Evolutionary conservation across 164 flowering plant genomes (phyloP).

Genomic region (Amborella trichopoda): DNA sequence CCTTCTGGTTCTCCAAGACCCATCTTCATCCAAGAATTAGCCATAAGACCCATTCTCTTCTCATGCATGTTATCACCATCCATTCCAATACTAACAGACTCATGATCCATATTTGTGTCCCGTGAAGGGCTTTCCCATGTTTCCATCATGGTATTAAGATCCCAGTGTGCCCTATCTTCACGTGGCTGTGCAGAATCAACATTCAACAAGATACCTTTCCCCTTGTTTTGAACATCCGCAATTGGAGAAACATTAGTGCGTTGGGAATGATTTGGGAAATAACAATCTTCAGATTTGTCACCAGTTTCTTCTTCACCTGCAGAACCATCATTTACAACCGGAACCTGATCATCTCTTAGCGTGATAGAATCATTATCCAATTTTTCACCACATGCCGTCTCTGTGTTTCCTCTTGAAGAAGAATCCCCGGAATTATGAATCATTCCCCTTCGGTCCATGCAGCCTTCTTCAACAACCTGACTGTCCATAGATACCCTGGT

Average conservation of each 20-base stretch:
- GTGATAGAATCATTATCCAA: neutral
- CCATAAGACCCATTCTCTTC: slow-evolving; percentile 7
- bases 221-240: slow-evolving; percentile 8
- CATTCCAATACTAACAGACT: slow-evolving; percentile 1
- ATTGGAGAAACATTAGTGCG: neutral
- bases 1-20: slow-evolving; percentile 5
- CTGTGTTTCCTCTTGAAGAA: neutral
- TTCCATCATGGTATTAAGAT: slow-evolving; percentile 64
- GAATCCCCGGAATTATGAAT: neutral
- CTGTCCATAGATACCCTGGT: neutral
- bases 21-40: neutral
- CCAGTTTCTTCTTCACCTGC: slow-evolving; percentile 17
- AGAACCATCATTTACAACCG: slow-evolving; percentile 8
- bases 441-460: slow-evolving; percentile 2
- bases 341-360: neutral
- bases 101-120: slow-evolving; percentile 9
- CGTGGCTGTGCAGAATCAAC: slow-evolving; percentile 1
- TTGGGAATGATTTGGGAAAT: slow-evolving; percentile 3
- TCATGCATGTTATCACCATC: slow-evolving; percentile 7
- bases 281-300: slow-evolving; percentile 16
- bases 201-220: neutral
- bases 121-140: slow-evolving; percentile 36
- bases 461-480: slow-evolving; percentile 1
- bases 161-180: slow-evolving; percentile 53
- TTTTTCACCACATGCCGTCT: neutral